phyloP scores from a whole-genome alignment of 495 filamentous ascomycete genomes.

The Annulohypoxylon maeteangense region DNA sequence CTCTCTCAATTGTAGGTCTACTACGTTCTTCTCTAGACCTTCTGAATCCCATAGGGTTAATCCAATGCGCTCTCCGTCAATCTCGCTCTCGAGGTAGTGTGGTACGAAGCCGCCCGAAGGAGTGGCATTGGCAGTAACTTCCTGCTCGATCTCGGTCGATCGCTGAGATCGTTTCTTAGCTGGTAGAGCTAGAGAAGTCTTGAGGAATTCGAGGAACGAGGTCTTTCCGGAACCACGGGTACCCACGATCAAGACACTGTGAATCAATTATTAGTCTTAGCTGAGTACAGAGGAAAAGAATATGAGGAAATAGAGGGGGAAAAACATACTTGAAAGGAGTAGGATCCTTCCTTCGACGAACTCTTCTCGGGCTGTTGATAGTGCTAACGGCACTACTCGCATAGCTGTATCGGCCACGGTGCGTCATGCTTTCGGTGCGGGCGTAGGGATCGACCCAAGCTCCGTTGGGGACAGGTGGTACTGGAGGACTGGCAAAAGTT shows the following conservation, averaged over 20 bases:
- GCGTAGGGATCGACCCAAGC: slow-evolving; percentile 78
- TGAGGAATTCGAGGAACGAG: slow-evolving; percentile 95
- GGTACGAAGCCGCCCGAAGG: slow-evolving; percentile 75
- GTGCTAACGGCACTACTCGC: slow-evolving; percentile 91
- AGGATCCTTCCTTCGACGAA: slow-evolving; percentile 94
- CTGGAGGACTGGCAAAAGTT: slow-evolving; percentile 49
- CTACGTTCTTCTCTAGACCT: slow-evolving; percentile 91
- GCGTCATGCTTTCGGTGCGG: slow-evolving; percentile 91
- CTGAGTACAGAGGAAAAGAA: neutral
- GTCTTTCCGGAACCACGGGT: slow-evolving; percentile 92
- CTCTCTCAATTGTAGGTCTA: slow-evolving; percentile 91
- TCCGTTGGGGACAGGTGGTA: slow-evolving; percentile 66
- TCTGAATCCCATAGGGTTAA: slow-evolving; percentile 96
- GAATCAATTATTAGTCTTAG: slow-evolving; percentile 22
- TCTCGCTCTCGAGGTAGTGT: slow-evolving; percentile 92
- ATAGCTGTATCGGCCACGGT: slow-evolving; percentile 96
- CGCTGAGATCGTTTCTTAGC: slow-evolving; percentile 72
- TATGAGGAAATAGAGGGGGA: neutral
- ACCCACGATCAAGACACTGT: slow-evolving; percentile 91
- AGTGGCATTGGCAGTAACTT: slow-evolving; percentile 60
- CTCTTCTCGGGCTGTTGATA: slow-evolving; percentile 91
- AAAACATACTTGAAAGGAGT: slow-evolving; percentile 95
- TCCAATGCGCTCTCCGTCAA: slow-evolving; percentile 91
- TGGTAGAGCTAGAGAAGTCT: slow-evolving; percentile 81
- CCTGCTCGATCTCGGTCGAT: slow-evolving; percentile 61